Evolutionary conservation across 305 asterid species (phyloP), one percentile per base, ranked within the genome.

Genomic region (Solanum chacoense): DNA sequence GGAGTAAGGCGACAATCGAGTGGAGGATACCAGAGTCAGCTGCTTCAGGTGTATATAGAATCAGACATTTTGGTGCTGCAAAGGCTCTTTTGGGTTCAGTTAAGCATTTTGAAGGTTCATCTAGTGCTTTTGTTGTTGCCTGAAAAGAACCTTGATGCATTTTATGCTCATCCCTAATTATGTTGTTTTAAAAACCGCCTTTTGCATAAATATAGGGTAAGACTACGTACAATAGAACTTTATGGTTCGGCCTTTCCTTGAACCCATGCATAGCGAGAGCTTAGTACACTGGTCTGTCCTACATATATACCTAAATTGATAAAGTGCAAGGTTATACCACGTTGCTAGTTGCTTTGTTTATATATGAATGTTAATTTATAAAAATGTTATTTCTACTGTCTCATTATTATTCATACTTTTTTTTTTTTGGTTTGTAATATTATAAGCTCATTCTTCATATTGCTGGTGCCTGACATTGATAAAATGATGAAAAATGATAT

Each of bases 1-100:
- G 89, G 6, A 97, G 99, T 90, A 81, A 93, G 4, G 99, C 98
- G 2, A 93, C 95, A 5, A 93, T 97, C 76, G 92, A 96, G 86
- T 97, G 99, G 99, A 92, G 92, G 81, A 93, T 96, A 87, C 99
- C 99, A 18, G 91, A 88, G 71, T 89, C 93, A 11, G 95, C 98
- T 88, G 91, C 93, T 78, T 91, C 96, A 5, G 99, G 99, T 86
- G 98, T 96, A 8, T 96, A 96, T 88, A 92, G 96, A 90, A 94
- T 97, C 36, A 91, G 94, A 89, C 99, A 97, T 91, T 97, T 97
- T 87, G 99, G 99, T 90, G 98, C 99, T 83, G 90, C 99, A 9
- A 97, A 96, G 94, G 67, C 83, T 84, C 92, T 97, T 34, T 2
- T 95, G 59, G 98, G 98, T 55, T 90, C 98, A 1, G 93, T 94